Percentiles rank a stretch among this genome's conserved stretches.
phyloP scores from a whole-genome alignment of 805 yeast species.

The Metschnikowia anglica region DNA sequence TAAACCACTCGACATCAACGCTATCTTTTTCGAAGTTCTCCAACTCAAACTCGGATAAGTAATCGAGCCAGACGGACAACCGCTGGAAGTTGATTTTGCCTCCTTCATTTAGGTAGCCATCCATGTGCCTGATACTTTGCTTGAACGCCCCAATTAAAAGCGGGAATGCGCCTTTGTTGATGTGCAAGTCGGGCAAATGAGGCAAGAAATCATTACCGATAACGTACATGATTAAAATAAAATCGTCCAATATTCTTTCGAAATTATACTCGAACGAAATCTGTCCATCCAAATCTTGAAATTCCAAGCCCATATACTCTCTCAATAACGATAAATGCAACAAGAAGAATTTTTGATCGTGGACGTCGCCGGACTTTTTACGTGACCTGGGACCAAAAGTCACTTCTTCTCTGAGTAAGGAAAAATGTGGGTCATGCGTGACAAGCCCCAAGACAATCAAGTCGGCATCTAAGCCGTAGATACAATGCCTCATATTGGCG shows the following conservation, averaged over 20 bases:
- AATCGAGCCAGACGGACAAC: slow-evolving; percentile 71
- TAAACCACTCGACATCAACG: slow-evolving; percentile 89
- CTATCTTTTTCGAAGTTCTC: slow-evolving; percentile 83
- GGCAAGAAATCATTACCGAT: slow-evolving; percentile 98
- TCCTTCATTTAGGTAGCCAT: slow-evolving; percentile 80
- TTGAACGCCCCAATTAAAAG: slow-evolving; percentile 85
- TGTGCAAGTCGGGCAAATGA: slow-evolving; percentile 87
- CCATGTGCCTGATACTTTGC: slow-evolving; percentile 65
- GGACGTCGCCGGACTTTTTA: slow-evolving; percentile 47
- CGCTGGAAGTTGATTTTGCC: slow-evolving; percentile 79
- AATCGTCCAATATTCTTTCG: slow-evolving; percentile 89
- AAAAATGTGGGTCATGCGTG: slow-evolving; percentile 94
- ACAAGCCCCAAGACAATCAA: slow-evolving; percentile 89
- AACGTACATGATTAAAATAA: slow-evolving; percentile 86
- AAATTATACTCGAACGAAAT: slow-evolving; percentile 72
- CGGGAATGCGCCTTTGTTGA: slow-evolving; percentile 97
- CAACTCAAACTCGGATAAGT: slow-evolving; percentile 74
- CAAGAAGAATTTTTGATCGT: slow-evolving; percentile 76
- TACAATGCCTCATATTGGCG: slow-evolving; percentile 85
- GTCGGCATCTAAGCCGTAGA: slow-evolving; percentile 96
- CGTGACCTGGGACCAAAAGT: slow-evolving; percentile 63
- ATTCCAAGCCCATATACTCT: slow-evolving; percentile 88
- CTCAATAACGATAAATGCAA: slow-evolving; percentile 84
- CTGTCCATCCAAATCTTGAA: slow-evolving; percentile 63
- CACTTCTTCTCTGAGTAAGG: slow-evolving; percentile 93